Conservation (phyloP, 75 land plant species). For the Cryptomeria japonica region DNA sequence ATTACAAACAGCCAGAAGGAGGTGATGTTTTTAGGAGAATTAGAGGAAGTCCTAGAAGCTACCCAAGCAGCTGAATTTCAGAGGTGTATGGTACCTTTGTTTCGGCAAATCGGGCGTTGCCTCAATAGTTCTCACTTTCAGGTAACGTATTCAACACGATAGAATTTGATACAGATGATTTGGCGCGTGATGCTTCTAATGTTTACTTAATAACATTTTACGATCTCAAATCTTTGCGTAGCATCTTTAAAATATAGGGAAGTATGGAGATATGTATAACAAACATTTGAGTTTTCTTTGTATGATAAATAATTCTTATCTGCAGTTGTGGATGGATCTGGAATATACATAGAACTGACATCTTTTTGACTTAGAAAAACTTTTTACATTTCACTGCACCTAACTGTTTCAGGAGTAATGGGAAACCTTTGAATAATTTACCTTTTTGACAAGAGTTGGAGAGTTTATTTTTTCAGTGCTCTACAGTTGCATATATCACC, state of each 20-base stretch:
- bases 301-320: background rate
- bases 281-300: background rate
- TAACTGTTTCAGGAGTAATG: background rate
- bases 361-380: background rate
- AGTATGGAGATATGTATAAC: background rate
- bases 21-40: slow-evolving; percentile 62
- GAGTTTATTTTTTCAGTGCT: background rate
- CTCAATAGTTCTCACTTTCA: slow-evolving; percentile 70
- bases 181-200: background rate
- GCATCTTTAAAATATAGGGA: background rate
- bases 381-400: background rate
- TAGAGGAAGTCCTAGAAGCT: slow-evolving; percentile 64
- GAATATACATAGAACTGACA: background rate
- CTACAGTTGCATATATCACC: background rate
- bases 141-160: slow-evolving; percentile 19
- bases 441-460: background rate
- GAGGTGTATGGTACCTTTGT: slow-evolving; percentile 60
- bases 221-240: background rate
- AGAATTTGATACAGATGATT: background rate
- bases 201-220: background rate
- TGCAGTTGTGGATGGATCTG: background rate
- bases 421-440: background rate
- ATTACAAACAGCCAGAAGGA: slow-evolving; percentile 71
- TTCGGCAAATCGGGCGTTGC: slow-evolving; percentile 54
- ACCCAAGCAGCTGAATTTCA: slow-evolving; percentile 51